phyloP scores from a whole-genome alignment of 2,329 filamentous ascomycete genomes.

The Penicillium crustosum region DNA sequence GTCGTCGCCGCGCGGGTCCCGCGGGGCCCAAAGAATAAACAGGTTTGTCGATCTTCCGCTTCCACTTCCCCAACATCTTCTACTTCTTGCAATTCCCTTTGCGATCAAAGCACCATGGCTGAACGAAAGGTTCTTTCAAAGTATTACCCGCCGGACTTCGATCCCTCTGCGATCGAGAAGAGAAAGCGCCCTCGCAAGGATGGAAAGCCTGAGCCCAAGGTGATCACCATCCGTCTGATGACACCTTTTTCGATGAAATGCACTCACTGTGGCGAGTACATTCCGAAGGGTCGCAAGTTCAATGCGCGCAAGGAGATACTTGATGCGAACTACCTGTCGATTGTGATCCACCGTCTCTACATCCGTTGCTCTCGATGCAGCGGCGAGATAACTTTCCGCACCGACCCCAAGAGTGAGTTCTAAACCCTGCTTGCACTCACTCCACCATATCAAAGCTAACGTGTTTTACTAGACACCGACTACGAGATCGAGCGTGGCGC shows the following conservation, averaged over 20 bases:
- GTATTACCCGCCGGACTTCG: slow-evolving; percentile 75
- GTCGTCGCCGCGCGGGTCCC: no score
- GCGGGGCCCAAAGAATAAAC: no score
- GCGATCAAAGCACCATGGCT: slow-evolving; percentile 58
- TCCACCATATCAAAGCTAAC: not conserved
- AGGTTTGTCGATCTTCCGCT: no score
- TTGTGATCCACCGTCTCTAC: slow-evolving; percentile 87
- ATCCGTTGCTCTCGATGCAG: slow-evolving; percentile 85
- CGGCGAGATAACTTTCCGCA: slow-evolving; percentile 87
- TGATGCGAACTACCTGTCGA: slow-evolving; percentile 83
- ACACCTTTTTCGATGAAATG: slow-evolving; percentile 82
- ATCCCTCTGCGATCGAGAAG: slow-evolving; percentile 75
- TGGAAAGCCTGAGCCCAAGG: slow-evolving; percentile 68
- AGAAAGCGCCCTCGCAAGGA: slow-evolving; percentile 49
- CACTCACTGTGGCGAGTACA: slow-evolving; percentile 65
- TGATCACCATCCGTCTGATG: slow-evolving; percentile 71
- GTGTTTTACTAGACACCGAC: slow-evolving; percentile 59
- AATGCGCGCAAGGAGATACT: slow-evolving; percentile 92
- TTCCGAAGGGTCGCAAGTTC: slow-evolving; percentile 92
- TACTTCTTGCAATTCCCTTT: not conserved
- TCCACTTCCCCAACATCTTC: no score
- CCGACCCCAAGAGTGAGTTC: slow-evolving; percentile 75
- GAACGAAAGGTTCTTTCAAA: slow-evolving; percentile 74
- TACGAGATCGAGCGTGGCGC: slow-evolving; percentile 80
- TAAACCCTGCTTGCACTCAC: not conserved